These are phyloP conservation scores for Cladophialophora bantiana DNA, from an alignment of 2,329 filamentous ascomycete species.

Conservation along the genomic window DNA sequence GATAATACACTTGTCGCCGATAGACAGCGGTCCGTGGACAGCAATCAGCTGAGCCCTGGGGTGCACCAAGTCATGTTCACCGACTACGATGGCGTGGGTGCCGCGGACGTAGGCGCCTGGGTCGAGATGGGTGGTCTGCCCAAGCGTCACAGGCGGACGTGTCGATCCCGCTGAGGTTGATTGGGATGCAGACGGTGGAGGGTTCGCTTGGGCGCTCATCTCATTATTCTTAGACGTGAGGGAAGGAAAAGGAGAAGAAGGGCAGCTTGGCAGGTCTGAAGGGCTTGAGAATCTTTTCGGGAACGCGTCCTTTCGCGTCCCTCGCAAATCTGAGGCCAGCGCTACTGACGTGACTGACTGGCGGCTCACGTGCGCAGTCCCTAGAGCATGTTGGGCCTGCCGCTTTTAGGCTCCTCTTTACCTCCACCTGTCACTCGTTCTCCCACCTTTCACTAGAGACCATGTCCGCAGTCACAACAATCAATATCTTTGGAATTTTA, in stretches of 20 bases:
- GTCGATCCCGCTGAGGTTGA: constrained; percentile 28
- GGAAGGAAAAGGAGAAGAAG: neutral
- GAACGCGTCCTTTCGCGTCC: constrained; percentile 17
- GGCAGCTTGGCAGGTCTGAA: neutral
- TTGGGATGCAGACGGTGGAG: constrained; percentile 4
- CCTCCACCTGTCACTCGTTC: too few relatives aligned
- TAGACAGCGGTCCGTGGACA: constrained; percentile 76
- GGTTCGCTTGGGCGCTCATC: constrained; percentile 27
- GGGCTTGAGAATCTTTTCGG: neutral
- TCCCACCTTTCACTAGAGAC: too few relatives aligned
- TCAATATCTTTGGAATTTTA: neutral
- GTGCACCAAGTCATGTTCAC: constrained; percentile 81
- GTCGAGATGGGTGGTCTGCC: constrained; percentile 54
- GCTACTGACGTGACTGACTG: constrained; percentile 30
- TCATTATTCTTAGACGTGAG: neutral
- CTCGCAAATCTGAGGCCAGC: neutral
- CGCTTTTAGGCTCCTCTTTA: too few relatives aligned
- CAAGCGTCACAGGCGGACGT: constrained; percentile 43
- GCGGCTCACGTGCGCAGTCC: neutral
- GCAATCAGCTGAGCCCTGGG: constrained; percentile 82
- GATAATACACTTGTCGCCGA: constrained; percentile 82
- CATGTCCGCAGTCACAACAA: neutral
- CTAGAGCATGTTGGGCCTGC: too few relatives aligned
- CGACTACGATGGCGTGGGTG: constrained; percentile 78
- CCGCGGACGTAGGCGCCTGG: constrained; percentile 65